These are phyloP conservation scores for Penstemon eatonii DNA, from an alignment of 257 asterid species.

Conservation along the genomic window DNA sequence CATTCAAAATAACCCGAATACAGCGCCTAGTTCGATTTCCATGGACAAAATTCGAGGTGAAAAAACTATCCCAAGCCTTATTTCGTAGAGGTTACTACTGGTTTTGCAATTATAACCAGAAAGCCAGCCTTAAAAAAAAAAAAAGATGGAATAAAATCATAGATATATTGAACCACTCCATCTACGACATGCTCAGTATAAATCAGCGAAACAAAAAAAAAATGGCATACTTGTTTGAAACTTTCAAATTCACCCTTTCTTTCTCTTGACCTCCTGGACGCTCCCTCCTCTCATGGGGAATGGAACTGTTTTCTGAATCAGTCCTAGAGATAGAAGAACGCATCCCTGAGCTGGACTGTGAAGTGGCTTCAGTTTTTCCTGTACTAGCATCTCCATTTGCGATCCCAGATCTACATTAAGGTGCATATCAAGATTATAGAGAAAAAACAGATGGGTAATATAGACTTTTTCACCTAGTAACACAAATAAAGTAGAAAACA, in stretches of 20 bases:
- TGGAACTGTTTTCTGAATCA: constrained; percentile 64
- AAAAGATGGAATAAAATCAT: not conserved
- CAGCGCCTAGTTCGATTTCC: not conserved
- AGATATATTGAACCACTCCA: constrained; percentile 1
- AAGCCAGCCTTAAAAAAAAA: constrained; percentile 5
- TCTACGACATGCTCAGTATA: not conserved
- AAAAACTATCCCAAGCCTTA: not conserved
- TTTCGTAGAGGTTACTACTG: not conserved
- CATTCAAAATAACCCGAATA: not conserved
- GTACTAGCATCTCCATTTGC: constrained; percentile 59
- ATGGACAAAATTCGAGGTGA: not conserved
- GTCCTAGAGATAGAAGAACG: constrained; percentile 65
- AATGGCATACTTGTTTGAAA: constrained; percentile 64
- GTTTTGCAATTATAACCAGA: constrained; percentile 4
- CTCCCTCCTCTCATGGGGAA: constrained; percentile 74
- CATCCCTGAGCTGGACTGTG: constrained; percentile 61
- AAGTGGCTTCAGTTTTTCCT: constrained; percentile 63
- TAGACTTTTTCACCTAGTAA: constrained; percentile 20
- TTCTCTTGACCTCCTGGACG: constrained; percentile 66
- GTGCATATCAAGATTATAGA: constrained; percentile 32
- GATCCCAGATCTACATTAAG: constrained; percentile 56
- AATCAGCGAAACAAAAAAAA: constrained; percentile 1
- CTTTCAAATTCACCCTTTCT: constrained; percentile 67
- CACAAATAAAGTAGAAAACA: constrained; percentile 9
- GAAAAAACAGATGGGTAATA: constrained; percentile 2